Evolutionary conservation across 2,329 filamentous ascomycete genomes (phyloP), one percentile per base, ranked within the genome.

Genomic region (Didymella arachidicola): DNA sequence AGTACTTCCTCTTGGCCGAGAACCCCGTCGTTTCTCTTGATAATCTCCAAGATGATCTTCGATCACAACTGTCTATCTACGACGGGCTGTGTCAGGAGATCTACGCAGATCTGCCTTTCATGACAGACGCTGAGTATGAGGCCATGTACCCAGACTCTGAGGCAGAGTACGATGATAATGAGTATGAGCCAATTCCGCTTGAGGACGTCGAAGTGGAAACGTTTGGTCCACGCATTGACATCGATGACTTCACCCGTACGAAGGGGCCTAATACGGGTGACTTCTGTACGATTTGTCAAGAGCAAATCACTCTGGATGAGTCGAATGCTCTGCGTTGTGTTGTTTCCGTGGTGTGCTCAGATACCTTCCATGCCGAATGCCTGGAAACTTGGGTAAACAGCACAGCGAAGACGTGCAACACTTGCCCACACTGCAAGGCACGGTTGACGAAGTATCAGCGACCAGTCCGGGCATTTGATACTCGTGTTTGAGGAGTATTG

Each of bases 361-460:
- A 56, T n/a, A 27, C 30, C 14, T 56, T 50, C 3, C 53, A 56
- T 25, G 53, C 53, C 3, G 30, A 30, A 2, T 56, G 53, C 53
- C 11, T 56, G 41, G 39, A 16, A 19, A 25, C 19, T 18, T 56
- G 53, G 53, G 39, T 56, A 2, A 56, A 56, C 4, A 32, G 53
- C 22, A 12, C 16, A 8, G 34, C 27, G 3, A 44, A 22, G 22
- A 44, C 10, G 3, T 44, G 38, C 26, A 56, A 56, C 18, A 10
- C 16, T 4, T 56, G 53, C 26, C 53, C 46, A 1, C 43, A 44
- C 4, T 50, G 39, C 29, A 43, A 44, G 14, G 26, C n/a, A 5
- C 22, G 36, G 18, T 45, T 56, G 30, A 56, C 46, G 2, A n/a
- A 22, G 30, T 19, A 30, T 11, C 29, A 32, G 18, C 53, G 53